Evolutionary conservation across 1,139 yeast species (phyloP).

Genomic region (Hyphopichia khmerensis): DNA sequence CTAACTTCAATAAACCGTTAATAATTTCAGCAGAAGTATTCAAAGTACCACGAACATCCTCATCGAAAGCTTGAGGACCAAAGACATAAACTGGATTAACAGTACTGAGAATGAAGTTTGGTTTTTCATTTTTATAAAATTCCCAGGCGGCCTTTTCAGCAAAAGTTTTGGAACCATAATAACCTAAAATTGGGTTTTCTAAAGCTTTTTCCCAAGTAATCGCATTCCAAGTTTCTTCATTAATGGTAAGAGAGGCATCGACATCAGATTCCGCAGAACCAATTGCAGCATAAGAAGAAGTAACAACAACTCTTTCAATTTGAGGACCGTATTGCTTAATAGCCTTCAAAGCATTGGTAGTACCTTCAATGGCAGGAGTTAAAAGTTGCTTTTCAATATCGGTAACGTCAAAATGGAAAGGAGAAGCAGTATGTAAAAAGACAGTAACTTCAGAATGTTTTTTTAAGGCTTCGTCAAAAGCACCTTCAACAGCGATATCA

Average conservation of each 20-base stretch:
- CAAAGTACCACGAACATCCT: conserved; percentile 26
- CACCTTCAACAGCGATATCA: conserved; percentile 30
- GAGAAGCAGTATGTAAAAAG: conserved; percentile 36
- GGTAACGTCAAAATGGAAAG: conserved; percentile 31
- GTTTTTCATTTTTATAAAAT: conserved; percentile 24
- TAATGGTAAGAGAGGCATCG: conserved; percentile 25
- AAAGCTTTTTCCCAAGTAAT: conserved; percentile 36
- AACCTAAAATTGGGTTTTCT: conserved; percentile 37
- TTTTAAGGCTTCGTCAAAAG: conserved; percentile 34
- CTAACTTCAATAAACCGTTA: conserved; percentile 21
- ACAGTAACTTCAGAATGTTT: conserved; percentile 27
- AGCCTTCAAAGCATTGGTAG: conserved; percentile 32
- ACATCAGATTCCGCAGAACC: conserved; percentile 39
- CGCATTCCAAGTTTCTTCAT: conserved; percentile 41
- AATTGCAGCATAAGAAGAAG: conserved; percentile 46
- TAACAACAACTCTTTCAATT: conserved; percentile 34
- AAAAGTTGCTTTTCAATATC: conserved; percentile 40
- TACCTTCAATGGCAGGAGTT: conserved; percentile 41
- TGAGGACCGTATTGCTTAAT: conserved; percentile 24
- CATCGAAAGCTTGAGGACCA: conserved; percentile 41
- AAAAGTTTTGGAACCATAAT: conserved; percentile 39
- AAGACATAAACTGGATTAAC: conserved; percentile 53
- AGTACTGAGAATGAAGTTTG: conserved; percentile 42
- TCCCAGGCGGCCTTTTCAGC: conserved; percentile 43
- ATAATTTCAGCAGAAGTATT: conserved; percentile 38